These are phyloP conservation scores for Kodamaea laetipori DNA, from an alignment of 805 yeast species.

Conservation along the genomic window DNA sequence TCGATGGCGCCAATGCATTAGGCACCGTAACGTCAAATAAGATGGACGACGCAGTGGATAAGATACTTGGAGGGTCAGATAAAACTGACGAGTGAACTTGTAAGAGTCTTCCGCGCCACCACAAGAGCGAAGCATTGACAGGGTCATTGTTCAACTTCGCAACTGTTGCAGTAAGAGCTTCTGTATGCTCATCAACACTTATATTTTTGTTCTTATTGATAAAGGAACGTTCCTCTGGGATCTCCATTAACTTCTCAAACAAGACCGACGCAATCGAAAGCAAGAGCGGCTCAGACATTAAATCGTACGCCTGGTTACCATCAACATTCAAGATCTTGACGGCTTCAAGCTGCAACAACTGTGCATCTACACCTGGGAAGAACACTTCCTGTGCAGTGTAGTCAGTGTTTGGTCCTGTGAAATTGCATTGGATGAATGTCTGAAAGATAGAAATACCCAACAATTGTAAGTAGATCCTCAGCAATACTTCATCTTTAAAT, in stretches of 20 bases:
- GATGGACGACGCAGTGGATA: constrained; percentile 44
- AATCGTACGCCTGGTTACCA: constrained; percentile 73
- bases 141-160: constrained; percentile 25
- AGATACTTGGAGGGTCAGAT: constrained; percentile 59
- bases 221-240: constrained; percentile 41
- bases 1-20: constrained; percentile 30
- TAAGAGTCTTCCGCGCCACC: constrained; percentile 79
- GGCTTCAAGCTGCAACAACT: constrained; percentile 30
- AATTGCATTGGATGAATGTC: constrained; percentile 71
- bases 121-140: constrained; percentile 50
- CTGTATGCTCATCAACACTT: constrained; percentile 29
- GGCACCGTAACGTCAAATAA: constrained; percentile 39
- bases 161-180: constrained; percentile 13
- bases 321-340: constrained; percentile 49
- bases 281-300: constrained; percentile 38
- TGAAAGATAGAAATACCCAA: constrained; percentile 65
- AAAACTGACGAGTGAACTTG: constrained; percentile 65
- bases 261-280: constrained; percentile 32
- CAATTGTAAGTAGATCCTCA: constrained; percentile 29
- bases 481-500: constrained; percentile 16
- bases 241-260: constrained; percentile 46
- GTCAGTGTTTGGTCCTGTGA: constrained; percentile 75
- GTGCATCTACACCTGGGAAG: constrained; percentile 26
- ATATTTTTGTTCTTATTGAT: constrained; percentile 28
- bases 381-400: constrained; percentile 33